Base-by-base conservation (phyloP, 2,329 filamentous ascomycete species). In the Penicillium sp. region DNA sequence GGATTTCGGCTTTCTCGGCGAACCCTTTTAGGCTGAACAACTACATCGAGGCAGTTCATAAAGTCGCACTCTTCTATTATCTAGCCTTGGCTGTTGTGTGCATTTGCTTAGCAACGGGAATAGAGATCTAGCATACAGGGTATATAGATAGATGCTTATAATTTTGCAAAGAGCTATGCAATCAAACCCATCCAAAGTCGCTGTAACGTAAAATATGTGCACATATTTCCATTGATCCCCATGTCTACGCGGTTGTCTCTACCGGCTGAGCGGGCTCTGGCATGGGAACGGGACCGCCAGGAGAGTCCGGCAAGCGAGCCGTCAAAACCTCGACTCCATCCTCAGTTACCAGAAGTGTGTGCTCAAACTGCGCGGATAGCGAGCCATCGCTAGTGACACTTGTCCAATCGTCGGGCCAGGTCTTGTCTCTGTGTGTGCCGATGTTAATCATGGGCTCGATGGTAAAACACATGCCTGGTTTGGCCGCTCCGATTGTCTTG, bases 401-500 rank as follows among this genome's bases (percentile, higher is more conserved):
- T 1, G 94, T 99, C 94, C 94, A 99, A 78, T 97, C 91, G 71
- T 99, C 94, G 0, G 94, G 94, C 94, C 94, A 99, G 0, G 91
- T 97, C 71, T 94, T 88, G 69, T 99, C 94, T 61, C 85, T 85
- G 74, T 96, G 90, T 60, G 90, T 92, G 58, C 94, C 94, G 55
- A 97, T 74, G 42, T 91, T 91, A 70, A 99, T 92, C 94, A 99
- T 99, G 16, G 94, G 94, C 77, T 99, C 94, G 60, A 99, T 99
- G 0, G 94, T 99, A 68, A 99, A 99, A 62, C 91, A 96, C 91
- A 97, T 97, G 54, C 94, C 94, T 0, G 90, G 87, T 78, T 97
- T 97, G 59, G 92, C 94, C 65, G 89, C 86, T 49, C 94, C 94
- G 1, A 97, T 89, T 0, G 93, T 91, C 83, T 97, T 99, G 77